Evolutionary conservation across 2,329 filamentous ascomycete genomes (phyloP).

Genomic region (Hypoxylon sp.): DNA sequence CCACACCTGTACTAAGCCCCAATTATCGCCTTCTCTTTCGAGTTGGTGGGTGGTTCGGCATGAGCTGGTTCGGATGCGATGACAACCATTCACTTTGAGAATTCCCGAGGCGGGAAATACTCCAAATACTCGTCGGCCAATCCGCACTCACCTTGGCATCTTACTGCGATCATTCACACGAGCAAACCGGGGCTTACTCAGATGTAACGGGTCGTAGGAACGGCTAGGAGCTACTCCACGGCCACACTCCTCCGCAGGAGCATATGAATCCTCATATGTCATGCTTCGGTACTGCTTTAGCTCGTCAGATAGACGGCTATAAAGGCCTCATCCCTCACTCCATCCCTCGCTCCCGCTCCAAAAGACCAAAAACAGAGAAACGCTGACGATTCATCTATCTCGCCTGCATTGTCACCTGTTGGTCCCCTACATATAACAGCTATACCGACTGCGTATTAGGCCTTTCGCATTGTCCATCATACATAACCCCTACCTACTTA

Average conservation of each 20-base stretch:
- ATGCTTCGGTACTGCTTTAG: slow-evolving; percentile 21
- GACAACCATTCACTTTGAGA: slow-evolving; percentile 20
- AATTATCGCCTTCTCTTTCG: slow-evolving; percentile 40
- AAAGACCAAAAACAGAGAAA: background rate
- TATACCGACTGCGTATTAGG: background rate
- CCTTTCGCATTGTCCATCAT: slow-evolving; percentile 4
- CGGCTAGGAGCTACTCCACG: slow-evolving; percentile 5
- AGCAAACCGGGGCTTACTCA: slow-evolving; percentile 41
- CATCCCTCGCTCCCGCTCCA: background rate
- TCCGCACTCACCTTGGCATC: slow-evolving; percentile 39
- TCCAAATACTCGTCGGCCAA: slow-evolving; percentile 23
- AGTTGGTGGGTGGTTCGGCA: slow-evolving; percentile 37
- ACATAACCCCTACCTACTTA: background rate
- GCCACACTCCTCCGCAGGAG: slow-evolving; percentile 25
- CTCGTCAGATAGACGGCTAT: slow-evolving; percentile 27
- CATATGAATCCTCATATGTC: slow-evolving; percentile 22
- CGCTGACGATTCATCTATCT: slow-evolving; percentile 12
- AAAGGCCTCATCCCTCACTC: slow-evolving; percentile 20
- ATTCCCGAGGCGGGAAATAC: slow-evolving; percentile 20
- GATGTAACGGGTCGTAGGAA: slow-evolving; percentile 32
- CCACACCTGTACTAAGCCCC: slow-evolving; percentile 38
- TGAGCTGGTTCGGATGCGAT: slow-evolving; percentile 25
- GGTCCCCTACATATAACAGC: slow-evolving; percentile 6
- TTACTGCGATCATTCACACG: slow-evolving; percentile 42
- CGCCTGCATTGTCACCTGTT: slow-evolving; percentile 15